These are phyloP conservation scores for Prunella vulgaris DNA, from an alignment of 257 asterid species.

Conservation along the genomic window DNA sequence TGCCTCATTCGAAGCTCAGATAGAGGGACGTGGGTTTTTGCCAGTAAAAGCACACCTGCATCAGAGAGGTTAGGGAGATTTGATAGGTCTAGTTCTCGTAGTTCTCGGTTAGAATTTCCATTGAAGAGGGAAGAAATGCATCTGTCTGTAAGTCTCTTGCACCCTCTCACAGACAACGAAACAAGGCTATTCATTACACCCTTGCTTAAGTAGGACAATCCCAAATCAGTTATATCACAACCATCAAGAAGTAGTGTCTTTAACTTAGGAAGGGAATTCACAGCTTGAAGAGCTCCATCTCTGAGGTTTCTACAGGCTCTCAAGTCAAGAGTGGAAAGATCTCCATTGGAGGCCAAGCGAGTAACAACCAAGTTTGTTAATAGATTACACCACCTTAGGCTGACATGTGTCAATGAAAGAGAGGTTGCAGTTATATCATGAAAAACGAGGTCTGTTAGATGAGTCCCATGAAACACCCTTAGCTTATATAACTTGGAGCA, in stretches of 20 bases:
- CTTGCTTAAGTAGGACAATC: slow-evolving; percentile 63
- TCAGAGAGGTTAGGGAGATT: slow-evolving; percentile 77
- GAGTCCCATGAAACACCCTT: slow-evolving; percentile 72
- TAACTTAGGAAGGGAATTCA: slow-evolving; percentile 59
- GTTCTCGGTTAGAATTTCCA: slow-evolving; percentile 41
- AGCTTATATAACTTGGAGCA: slow-evolving; percentile 69
- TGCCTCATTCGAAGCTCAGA: slow-evolving; percentile 83
- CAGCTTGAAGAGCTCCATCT: slow-evolving; percentile 72
- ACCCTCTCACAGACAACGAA: slow-evolving; percentile 78
- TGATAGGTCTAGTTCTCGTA: slow-evolving; percentile 76
- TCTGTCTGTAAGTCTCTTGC: slow-evolving; percentile 82
- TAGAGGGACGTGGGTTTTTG: slow-evolving; percentile 57
- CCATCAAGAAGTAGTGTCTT: slow-evolving; percentile 72
- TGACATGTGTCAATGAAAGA: slow-evolving; percentile 67
- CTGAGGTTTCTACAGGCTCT: slow-evolving; percentile 81
- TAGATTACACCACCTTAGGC: slow-evolving; percentile 88
- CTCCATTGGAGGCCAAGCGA: slow-evolving; percentile 60
- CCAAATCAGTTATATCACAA: slow-evolving; percentile 76
- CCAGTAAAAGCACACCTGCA: slow-evolving; percentile 60
- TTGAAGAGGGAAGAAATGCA: slow-evolving; percentile 63
- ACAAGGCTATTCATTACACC: slow-evolving; percentile 53
- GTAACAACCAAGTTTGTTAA: slow-evolving; percentile 69
- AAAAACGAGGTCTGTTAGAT: slow-evolving; percentile 83
- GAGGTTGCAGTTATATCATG: slow-evolving; percentile 88
- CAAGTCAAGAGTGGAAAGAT: slow-evolving; percentile 61